These are phyloP conservation scores for Globisporangium paroecandrum DNA, from an alignment of 352 stramenopile genomes.

Conservation along the genomic window DNA sequence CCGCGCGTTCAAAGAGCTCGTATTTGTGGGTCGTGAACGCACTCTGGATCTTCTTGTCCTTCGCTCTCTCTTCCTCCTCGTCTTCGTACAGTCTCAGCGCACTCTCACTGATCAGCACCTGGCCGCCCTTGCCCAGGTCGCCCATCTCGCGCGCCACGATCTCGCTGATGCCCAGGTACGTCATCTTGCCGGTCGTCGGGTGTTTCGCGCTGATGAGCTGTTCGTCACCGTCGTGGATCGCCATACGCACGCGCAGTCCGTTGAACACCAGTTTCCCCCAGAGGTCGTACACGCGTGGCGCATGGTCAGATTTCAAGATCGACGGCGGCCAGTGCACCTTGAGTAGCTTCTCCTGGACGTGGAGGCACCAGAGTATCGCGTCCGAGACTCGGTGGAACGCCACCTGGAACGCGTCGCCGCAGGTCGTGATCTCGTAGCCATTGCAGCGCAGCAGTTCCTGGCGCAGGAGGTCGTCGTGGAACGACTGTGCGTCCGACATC, in stretches of 20 bases:
- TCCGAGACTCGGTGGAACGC: conserved; percentile 69
- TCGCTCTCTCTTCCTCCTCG: conserved; percentile 23
- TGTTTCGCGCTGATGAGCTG: conserved; percentile 64
- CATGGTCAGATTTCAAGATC: conserved; percentile 42
- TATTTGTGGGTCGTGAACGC: conserved; percentile 28
- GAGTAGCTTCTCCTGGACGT: conserved; percentile 64
- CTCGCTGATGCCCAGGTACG: conserved; percentile 65
- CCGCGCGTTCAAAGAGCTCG: conserved; percentile 30
- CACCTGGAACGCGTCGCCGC: conserved; percentile 75
- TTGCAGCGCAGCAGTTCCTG: conserved; percentile 45
- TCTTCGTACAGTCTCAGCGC: conserved; percentile 42
- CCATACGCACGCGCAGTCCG: conserved; percentile 74
- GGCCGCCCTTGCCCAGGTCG: conserved; percentile 56
- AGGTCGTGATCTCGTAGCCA: conserved; percentile 82
- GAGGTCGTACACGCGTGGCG: conserved; percentile 42
- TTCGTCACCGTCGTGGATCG: conserved; percentile 68
- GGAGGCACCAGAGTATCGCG: conserved; percentile 60
- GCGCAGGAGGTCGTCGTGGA: conserved; percentile 72
- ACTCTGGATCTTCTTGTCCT: conserved; percentile 16
- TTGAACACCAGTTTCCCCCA: conserved; percentile 64
- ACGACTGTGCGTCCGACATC: conserved; percentile 63
- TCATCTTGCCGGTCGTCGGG: conserved; percentile 74
- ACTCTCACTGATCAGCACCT: conserved; percentile 65
- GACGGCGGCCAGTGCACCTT: conserved; percentile 49
- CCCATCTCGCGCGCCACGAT: conserved; percentile 66